phyloP scores from a whole-genome alignment of 805 yeast genomes.

The Spathaspora passalidarum region DNA sequence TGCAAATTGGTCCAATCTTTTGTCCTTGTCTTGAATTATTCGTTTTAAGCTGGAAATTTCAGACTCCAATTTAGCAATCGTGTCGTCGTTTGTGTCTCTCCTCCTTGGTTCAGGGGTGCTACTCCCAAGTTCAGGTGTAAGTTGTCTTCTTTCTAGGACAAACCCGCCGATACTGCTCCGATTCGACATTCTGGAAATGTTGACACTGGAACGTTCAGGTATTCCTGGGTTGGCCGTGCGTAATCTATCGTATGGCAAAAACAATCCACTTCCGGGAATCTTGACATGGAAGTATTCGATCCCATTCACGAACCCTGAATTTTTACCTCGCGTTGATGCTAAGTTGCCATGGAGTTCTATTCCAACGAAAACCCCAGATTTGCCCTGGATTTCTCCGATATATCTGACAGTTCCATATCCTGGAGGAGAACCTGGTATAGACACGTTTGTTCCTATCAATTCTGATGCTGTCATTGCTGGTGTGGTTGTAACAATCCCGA shows the following conservation, averaged over 20 bases:
- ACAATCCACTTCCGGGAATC: slow-evolving; percentile 68
- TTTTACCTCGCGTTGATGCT: slow-evolving; percentile 66
- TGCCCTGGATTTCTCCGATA: slow-evolving; percentile 71
- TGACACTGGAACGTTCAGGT: background rate
- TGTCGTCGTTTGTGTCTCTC: no score
- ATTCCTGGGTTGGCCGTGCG: slow-evolving; percentile 32
- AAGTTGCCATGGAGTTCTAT: slow-evolving; percentile 71
- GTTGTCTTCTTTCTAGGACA: background rate
- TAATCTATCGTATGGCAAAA: slow-evolving; percentile 55
- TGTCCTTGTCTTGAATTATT: slow-evolving; percentile 31
- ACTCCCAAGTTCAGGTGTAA: background rate
- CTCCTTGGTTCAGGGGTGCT: no score
- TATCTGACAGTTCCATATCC: slow-evolving; percentile 63
- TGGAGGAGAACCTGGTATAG: slow-evolving; percentile 63
- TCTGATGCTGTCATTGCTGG: slow-evolving; percentile 22
- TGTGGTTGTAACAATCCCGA: background rate
- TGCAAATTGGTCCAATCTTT: slow-evolving; percentile 46
- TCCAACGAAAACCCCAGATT: slow-evolving; percentile 79
- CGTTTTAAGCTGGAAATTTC: slow-evolving; percentile 27
- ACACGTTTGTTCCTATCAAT: slow-evolving; percentile 32
- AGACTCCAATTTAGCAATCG: slow-evolving; percentile 6
- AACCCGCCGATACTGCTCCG: background rate
- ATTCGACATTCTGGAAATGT: background rate
- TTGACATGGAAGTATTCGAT: slow-evolving; percentile 62
- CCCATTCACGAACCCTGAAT: slow-evolving; percentile 81